A percentile compares a stretch with the other conserved stretches of the same genome.
phyloP scores from a whole-genome alignment of 768 basidiomycete species.

The Mycena filopes region DNA sequence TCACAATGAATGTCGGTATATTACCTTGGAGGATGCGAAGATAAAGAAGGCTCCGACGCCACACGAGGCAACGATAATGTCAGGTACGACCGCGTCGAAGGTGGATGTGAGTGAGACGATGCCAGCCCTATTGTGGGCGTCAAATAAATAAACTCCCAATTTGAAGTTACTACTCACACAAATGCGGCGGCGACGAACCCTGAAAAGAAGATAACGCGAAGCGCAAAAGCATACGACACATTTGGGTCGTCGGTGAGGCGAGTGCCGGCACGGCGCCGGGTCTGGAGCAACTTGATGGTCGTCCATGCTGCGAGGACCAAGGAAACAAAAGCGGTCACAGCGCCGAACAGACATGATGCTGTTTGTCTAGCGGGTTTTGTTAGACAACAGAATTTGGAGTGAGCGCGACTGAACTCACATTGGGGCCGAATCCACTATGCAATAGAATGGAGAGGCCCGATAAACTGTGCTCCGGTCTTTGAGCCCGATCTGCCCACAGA shows the following conservation, averaged over 20 bases:
- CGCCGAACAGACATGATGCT: constrained; percentile 8
- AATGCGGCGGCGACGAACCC: constrained; percentile 24
- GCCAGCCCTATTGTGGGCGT: constrained; percentile 5
- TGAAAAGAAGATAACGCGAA: constrained; percentile 25
- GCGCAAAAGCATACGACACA: constrained; percentile 51
- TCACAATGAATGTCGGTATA: background rate
- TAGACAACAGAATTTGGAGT: background rate
- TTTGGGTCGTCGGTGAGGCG: constrained; percentile 26
- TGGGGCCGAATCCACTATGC: constrained; percentile 6
- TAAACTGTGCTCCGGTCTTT: constrained; percentile 11
- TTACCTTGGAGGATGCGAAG: constrained; percentile 27
- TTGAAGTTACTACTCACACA: constrained; percentile 11
- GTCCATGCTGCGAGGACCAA: constrained; percentile 23
- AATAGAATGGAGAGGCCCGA: constrained; percentile 30
- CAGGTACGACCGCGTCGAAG: constrained; percentile 27
- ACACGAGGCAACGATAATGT: constrained; percentile 26
- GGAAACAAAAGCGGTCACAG: constrained; percentile 5
- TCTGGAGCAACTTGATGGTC: constrained; percentile 7
- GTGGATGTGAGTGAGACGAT: constrained; percentile 22
- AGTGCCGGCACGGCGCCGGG: constrained; percentile 1
- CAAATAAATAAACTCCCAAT: background rate
- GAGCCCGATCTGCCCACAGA: background rate
- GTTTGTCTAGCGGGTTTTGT: constrained; percentile 9
- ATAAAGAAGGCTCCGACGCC: constrained; percentile 30
- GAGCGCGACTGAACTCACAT: background rate